A percentile compares a stretch with the other conserved stretches of the same genome.
These are phyloP conservation scores for Nakazawaea ishiwadae DNA, from an alignment of 805 yeast species.

Conservation along the genomic window DNA sequence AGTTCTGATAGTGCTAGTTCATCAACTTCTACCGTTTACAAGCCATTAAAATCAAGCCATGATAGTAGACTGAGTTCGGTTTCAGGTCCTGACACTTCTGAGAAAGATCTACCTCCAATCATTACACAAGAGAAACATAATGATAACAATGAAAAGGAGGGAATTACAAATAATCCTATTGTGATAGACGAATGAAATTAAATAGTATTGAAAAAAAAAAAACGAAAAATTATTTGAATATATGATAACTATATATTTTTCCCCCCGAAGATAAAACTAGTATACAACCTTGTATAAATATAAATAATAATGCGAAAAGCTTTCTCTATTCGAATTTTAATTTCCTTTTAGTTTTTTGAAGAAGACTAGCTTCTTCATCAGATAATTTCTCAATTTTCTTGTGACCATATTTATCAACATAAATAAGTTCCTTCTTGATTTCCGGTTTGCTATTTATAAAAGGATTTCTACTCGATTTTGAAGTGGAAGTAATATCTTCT, in stretches of 20 bases:
- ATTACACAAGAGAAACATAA: too few species aligned
- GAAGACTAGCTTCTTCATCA: slow-evolving; percentile 18
- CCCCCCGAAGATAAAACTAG: background rate
- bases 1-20: background rate
- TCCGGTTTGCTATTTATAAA: slow-evolving; percentile 16
- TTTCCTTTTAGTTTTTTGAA: slow-evolving; percentile 22
- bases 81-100: too few species aligned
- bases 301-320: background rate
- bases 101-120: too few species aligned
- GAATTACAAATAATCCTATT: slow-evolving; percentile 10
- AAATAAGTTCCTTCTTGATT: slow-evolving; percentile 19
- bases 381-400: slow-evolving; percentile 21
- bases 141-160: slow-evolving; percentile 16
- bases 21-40: background rate
- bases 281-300: background rate
- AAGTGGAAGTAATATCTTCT: too few species aligned
- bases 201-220: background rate
- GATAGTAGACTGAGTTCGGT: slow-evolving; percentile 15
- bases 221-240: too few species aligned
- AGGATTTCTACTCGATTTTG: slow-evolving; percentile 21
- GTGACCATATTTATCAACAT: slow-evolving; percentile 30
- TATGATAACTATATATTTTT: too few species aligned
- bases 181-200: slow-evolving; percentile 13
- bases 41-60: background rate
- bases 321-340: slow-evolving; percentile 3